These are phyloP conservation scores for Cymbopogon citratus DNA, from an alignment of 176 grass and related monocot species.

Conservation along the genomic window DNA sequence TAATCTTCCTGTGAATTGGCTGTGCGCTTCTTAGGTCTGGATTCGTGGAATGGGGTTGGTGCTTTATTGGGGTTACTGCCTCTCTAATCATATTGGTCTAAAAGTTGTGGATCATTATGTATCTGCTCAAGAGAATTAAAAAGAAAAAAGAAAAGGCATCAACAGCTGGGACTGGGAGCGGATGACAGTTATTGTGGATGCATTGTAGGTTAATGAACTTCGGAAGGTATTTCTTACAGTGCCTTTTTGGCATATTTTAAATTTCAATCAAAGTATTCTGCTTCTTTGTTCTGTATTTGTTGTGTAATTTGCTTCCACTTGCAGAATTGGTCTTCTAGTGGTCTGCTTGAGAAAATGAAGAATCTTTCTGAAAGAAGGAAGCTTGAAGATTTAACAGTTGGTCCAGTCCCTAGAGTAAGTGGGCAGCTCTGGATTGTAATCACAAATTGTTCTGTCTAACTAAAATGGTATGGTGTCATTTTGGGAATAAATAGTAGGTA, in stretches of 20 bases:
- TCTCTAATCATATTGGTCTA: background rate
- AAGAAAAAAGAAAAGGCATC: background rate
- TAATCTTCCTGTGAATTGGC: no score
- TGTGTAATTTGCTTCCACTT: constrained; percentile 28
- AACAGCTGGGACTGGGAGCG: background rate
- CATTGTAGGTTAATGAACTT: background rate
- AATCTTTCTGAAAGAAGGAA: constrained; percentile 74
- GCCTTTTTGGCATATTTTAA: background rate
- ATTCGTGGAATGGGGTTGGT: no score
- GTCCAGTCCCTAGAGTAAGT: constrained; percentile 91
- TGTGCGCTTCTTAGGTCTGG: no score
- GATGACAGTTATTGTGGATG: background rate
- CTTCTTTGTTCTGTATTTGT: constrained; percentile 9
- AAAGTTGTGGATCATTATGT: background rate
- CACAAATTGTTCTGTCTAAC: background rate
- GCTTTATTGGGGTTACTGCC: background rate
- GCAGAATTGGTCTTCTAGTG: constrained; percentile 88
- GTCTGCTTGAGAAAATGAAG: constrained; percentile 79
- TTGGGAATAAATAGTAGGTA: background rate
- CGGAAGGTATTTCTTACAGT: background rate
- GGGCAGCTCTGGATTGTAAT: background rate
- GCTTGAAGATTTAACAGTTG: constrained; percentile 89
- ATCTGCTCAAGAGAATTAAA: background rate
- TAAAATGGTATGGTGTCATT: background rate
- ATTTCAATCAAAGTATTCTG: background rate